Evolutionary conservation across 129 eudicot species (phyloP), one percentile per base, ranked within the genome.

Genomic region (Saussurea involucrata): DNA sequence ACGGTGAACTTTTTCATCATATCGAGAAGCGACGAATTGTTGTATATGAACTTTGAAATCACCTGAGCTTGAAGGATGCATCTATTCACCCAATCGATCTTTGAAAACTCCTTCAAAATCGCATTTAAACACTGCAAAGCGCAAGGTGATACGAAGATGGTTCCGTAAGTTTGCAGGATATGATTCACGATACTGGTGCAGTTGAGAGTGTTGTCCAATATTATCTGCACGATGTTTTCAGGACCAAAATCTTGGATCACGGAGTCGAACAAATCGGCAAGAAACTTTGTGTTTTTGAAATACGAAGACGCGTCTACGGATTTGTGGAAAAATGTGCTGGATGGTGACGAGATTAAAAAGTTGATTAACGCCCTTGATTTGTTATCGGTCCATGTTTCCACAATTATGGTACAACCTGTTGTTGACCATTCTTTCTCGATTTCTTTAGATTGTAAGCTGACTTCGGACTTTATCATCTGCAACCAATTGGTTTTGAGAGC

Each of bases 311-410:
- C 96, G 55, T 94, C 98, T 1, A 89, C 96, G 3, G 97, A 94
- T 83, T 89, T 94, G 81, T 94, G 93, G 79, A 94, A 94, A 78
- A 89, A 91, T 18, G 89, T 88, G 79, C 93, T 86, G 0, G 96
- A 88, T 7, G 98, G 98, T 6, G 98, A 94, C 10, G 98, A 94
- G 73, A 94, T 91, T 12, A 87, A 60, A 79, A 94, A 94, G 77
- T 91, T 94, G 21, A 94, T 89, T 69, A 94, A 13, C 49, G 97
- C 97, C 80, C 85, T 89, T 5, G 93, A 85, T 80, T 89, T 94
- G 86, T 89, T 89, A 76, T 94, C 98, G 15, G 96, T 87, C 97
- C 98, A 94, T 37, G 98, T 89, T 80, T 94, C 97, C 60, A 90
- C 97, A 55, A 94, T 86, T 76, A 94, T 81, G 1, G 97, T 94